Evolutionary conservation across 768 basidiomycete genomes (phyloP), one percentile per base, ranked within the genome.

Genomic region (Suillus sp.): DNA sequence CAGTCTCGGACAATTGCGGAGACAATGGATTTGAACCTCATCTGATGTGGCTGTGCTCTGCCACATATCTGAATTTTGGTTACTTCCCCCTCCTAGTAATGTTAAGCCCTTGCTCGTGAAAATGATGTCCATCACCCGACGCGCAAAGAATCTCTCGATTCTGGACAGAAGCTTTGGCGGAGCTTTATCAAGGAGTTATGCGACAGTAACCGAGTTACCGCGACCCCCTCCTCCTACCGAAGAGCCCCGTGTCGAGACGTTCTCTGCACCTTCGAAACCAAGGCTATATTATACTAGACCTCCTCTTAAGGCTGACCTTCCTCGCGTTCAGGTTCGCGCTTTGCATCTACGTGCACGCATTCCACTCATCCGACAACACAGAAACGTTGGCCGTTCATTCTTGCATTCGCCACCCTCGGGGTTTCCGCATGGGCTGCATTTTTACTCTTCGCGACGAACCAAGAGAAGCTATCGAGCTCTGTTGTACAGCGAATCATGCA

Each of bases 391-490:
- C 89, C 90, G 0, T 69, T 80, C 25, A 70, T 86, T 22, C 75
- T 87, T 40, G 82, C 78, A 0, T 74, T 85, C 48, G 77, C 81
- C 20, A 75, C 78, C 0, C 62, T 84, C 7, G 91, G 90, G 18
- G 73, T 89, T 2, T 72, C 84, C 1, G 84, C 81, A 8, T 92
- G 91, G 91, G 84, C 76, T 3, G 81, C 80, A 8, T 93, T 93
- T 72, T 81, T 91, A 67, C 79, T 82, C 34, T 87, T 85, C 64
- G 87, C 86, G 11, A 87, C 86, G 62, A 93, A 93, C 77, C 86
- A 90, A 71, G 92, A 93, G 70, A 88, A 86, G 68, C 80, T 92
- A 34, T 86, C 90, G 30, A 89, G 86, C 65, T 92, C 92, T 4
- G 86, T 92, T 35, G 85, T 88, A 63, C 83, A 84, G 51, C 87